phyloP scores from a whole-genome alignment of 129 eudicot genomes.

The Flaveria brownii region DNA sequence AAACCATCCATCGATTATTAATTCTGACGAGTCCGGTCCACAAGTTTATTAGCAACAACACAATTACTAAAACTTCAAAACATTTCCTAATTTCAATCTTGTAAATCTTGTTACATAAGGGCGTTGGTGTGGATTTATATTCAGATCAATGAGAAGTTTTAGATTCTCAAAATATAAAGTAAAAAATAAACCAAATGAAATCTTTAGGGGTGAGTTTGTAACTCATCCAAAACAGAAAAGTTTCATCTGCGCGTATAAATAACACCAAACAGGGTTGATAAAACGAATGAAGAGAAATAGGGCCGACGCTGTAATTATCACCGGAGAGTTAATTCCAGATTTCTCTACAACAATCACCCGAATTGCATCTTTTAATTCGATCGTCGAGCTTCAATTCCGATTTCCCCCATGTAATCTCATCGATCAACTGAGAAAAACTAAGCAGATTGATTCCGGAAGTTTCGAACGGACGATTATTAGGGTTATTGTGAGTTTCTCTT shows the following conservation, averaged over 20 bases:
- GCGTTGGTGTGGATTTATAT: too few relatives aligned
- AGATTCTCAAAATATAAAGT: too few relatives aligned
- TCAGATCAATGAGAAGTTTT: too few relatives aligned
- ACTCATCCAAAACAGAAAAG: neutral
- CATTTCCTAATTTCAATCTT: neutral
- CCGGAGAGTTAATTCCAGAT: slow-evolving; percentile 1
- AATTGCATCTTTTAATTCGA: neutral
- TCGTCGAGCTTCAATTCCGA: neutral
- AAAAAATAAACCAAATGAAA: neutral
- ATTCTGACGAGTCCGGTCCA: neutral
- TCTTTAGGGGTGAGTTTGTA: neutral
- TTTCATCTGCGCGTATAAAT: neutral
- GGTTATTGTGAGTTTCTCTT: slow-evolving; percentile 40
- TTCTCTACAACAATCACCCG: neutral
- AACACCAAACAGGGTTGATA: slow-evolving; percentile 10
- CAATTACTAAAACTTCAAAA: too few relatives aligned
- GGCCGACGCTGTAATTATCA: neutral
- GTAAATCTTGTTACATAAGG: too few relatives aligned
- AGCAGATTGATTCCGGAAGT: slow-evolving; percentile 15
- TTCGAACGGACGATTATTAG: slow-evolving; percentile 16
- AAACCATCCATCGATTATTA: too few relatives aligned
- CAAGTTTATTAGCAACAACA: neutral
- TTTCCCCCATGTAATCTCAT: neutral
- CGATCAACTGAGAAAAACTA: neutral
- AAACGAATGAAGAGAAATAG: neutral